Conservation (phyloP, 2,329 filamentous ascomycete genomes). For the Neocatenulostroma microsporum region DNA sequence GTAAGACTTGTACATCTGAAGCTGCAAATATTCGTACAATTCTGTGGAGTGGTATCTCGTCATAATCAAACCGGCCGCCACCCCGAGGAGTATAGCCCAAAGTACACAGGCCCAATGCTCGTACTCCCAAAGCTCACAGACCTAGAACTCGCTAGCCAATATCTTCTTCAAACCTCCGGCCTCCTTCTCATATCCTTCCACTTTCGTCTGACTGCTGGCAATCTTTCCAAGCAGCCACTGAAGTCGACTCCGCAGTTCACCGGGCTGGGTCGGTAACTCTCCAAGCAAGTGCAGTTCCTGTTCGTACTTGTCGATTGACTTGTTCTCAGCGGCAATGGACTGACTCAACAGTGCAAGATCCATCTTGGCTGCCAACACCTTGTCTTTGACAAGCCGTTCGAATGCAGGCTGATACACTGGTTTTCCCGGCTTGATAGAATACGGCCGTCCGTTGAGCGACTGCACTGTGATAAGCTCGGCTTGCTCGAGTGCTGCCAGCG, state of each 20-base stretch:
- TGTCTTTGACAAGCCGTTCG: constrained; percentile 59
- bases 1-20: too few species aligned
- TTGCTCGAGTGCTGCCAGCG: constrained; percentile 71
- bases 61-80: too few species aligned
- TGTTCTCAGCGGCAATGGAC: constrained; percentile 62
- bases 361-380: constrained; percentile 64
- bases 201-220: constrained; percentile 63
- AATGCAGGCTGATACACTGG: constrained; percentile 85
- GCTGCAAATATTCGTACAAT: too few species aligned
- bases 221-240: constrained; percentile 69
- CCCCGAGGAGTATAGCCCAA: too few species aligned
- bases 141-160: constrained; percentile 47
- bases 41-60: too few species aligned
- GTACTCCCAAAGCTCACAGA: too few species aligned
- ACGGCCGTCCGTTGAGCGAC: constrained; percentile 66
- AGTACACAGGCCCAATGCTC: too few species aligned
- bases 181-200: constrained; percentile 65
- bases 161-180: constrained; percentile 65
- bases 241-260: constrained; percentile 58
- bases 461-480: constrained; percentile 77
- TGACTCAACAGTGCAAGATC: constrained; percentile 60
- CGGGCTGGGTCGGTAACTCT: constrained; percentile 60
- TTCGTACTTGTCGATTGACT: constrained; percentile 71
- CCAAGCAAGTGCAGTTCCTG: constrained; percentile 66
- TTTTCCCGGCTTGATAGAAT: constrained; percentile 68